These are phyloP conservation scores for Exophiala dermatitidis DNA, from an alignment of 2,329 filamentous ascomycete genomes.

Conservation along the genomic window DNA sequence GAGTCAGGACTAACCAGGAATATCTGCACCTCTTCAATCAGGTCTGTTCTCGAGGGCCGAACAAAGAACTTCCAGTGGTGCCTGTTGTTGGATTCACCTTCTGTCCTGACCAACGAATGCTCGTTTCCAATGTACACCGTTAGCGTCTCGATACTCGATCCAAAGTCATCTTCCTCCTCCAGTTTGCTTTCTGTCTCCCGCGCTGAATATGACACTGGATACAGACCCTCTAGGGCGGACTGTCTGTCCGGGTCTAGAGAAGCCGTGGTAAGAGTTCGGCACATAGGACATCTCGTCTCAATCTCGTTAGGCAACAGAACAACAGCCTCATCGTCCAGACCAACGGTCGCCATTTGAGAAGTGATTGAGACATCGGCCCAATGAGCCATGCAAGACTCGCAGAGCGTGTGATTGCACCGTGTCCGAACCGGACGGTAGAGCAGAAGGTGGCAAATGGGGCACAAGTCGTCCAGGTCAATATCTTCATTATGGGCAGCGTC, in stretches of 20 bases:
- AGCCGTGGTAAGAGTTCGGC: conserved; percentile 20
- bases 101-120: conserved; percentile 17
- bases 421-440: conserved; percentile 23
- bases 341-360: conserved; percentile 18
- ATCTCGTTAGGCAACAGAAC: conserved; percentile 21
- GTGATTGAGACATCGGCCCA: conserved; percentile 26
- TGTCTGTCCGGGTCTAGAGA: conserved; percentile 10
- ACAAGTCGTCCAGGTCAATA: conserved; percentile 23
- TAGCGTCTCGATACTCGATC: conserved; percentile 19
- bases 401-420: conserved; percentile 22
- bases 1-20: conserved; percentile 16
- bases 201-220: conserved; percentile 16
- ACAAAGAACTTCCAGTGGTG: conserved; percentile 27
- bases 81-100: conserved; percentile 18
- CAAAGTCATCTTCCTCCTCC: conserved; percentile 12
- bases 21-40: conserved; percentile 25
- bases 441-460: conserved; percentile 23
- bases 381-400: conserved; percentile 23
- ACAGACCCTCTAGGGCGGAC: conserved; percentile 8
- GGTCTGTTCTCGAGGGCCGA: conserved; percentile 19
- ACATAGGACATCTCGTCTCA: conserved; percentile 25
- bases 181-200: conserved; percentile 5
- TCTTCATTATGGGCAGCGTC: background rate
- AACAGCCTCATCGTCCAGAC: conserved; percentile 18
- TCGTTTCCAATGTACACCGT: conserved; percentile 25